Percentiles rank a stretch among this genome's conserved stretches.
Conservation (phyloP, 2,329 filamentous ascomycete genomes). For the Exophiala sp. region DNA sequence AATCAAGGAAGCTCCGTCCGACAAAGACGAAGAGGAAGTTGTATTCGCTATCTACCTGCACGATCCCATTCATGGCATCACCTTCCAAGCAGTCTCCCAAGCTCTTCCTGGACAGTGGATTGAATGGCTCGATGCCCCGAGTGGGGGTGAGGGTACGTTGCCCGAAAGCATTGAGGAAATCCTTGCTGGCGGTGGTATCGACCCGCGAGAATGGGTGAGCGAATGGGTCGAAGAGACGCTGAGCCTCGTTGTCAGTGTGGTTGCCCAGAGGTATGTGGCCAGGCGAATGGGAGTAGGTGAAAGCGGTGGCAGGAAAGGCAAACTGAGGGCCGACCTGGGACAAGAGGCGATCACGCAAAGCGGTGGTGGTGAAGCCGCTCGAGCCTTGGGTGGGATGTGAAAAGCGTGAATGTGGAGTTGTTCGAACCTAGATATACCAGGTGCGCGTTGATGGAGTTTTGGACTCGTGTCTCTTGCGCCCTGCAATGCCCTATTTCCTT, state of each 20-base stretch:
- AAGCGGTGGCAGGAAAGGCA: constrained; percentile 60
- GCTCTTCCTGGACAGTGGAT: constrained; percentile 80
- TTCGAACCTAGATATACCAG: not conserved
- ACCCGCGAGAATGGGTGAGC: constrained; percentile 93
- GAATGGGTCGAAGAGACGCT: constrained; percentile 95
- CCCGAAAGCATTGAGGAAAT: constrained; percentile 87
- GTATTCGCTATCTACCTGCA: constrained; percentile 74
- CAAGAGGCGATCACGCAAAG: constrained; percentile 54
- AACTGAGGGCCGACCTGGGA: constrained; percentile 50
- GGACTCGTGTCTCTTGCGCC: not conserved
- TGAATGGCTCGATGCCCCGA: constrained; percentile 79
- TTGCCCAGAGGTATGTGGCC: constrained; percentile 93
- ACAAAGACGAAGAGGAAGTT: constrained; percentile 55
- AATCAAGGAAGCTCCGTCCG: constrained; percentile 29
- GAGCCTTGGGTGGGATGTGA: constrained; percentile 41
- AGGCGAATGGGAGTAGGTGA: constrained; percentile 94
- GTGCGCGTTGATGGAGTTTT: constrained; percentile 1
- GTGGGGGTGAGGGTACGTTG: constrained; percentile 46
- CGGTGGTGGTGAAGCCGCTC: constrained; percentile 59
- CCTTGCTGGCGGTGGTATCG: constrained; percentile 68
- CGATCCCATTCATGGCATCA: constrained; percentile 88
- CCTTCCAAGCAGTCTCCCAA: constrained; percentile 80
- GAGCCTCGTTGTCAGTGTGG: constrained; percentile 71
- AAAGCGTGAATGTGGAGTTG: not conserved
- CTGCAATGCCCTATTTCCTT: not conserved